Evolutionary conservation across 768 basidiomycete species (phyloP), one percentile per base, ranked within the genome.

Genomic region (Russula compacta): DNA sequence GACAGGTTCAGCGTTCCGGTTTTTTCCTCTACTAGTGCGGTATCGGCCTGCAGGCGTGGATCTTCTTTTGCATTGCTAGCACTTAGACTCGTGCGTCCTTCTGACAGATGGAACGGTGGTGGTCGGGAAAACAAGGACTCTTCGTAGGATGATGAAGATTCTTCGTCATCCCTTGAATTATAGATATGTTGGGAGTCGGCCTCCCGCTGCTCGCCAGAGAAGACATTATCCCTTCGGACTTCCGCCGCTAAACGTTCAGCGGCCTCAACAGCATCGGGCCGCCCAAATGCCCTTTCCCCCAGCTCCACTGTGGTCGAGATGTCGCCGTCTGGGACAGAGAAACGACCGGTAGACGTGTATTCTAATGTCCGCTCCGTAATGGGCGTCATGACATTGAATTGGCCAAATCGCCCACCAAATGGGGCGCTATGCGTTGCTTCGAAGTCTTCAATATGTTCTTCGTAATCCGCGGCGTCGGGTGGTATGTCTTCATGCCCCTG

Each of bases 341-440:
- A 69, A 21, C 83, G 77, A 15, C 83, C 87, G 66, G 83, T 87
- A 36, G 78, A 78, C 3, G 88, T 82, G 70, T 78, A 95, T 72
- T 98, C 97, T 68, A 83, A 82, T 10, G 97, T 98, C 44, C 95
- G 80, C 73, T 99, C 97, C 12, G 92, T 92, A 72, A 98, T 98
- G 3, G 97, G 95, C 9, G 95, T 98, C 93, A 99, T 94, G 58
- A 95, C 86, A 69, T 89, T 85, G 74, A 98, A 89, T 60, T 81
- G 78, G 39, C 87, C 89, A 69, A 90, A 88, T 32, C 89, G 82
- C 17, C 89, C 85, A 15, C 86, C 87, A 53, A 86, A 76, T 33
- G 87, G 86, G 19, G 78, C 73, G 2, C 62, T 62, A 33, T 71
- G 67, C 10, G 67, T 63, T 3, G 68, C 67, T 15, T 69, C 59